Evolutionary conservation across 139 green algal genomes (phyloP).

Genomic region (Eudorina sp.): DNA sequence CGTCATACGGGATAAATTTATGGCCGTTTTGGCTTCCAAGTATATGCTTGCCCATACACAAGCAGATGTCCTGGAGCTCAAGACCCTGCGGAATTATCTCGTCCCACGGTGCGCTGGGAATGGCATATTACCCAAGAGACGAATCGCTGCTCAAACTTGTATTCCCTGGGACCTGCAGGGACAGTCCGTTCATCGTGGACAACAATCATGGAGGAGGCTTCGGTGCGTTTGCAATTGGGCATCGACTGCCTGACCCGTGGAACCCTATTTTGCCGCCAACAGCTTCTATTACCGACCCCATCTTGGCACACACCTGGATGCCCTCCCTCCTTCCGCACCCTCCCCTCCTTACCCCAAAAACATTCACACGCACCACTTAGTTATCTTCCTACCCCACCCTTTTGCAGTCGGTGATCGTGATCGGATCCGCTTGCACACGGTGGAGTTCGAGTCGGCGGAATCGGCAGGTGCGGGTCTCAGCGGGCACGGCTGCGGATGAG

Average conservation of each 20-base stretch:
- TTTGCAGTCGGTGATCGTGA: slow-evolving; percentile 84
- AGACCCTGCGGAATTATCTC: slow-evolving; percentile 45
- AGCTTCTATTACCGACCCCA: no score
- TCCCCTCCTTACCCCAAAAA: neutral
- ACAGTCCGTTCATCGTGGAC: slow-evolving; percentile 76
- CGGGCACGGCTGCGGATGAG: no score
- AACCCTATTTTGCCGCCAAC: no score
- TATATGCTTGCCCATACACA: neutral
- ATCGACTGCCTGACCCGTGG: no score
- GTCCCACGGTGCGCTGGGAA: slow-evolving; percentile 47
- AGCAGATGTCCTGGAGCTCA: slow-evolving; percentile 45
- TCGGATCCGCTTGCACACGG: slow-evolving; percentile 79
- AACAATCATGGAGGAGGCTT: slow-evolving; percentile 92
- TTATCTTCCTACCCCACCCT: neutral
- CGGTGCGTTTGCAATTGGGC: slow-evolving; percentile 74
- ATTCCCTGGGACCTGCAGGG: slow-evolving; percentile 62
- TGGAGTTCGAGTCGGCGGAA: slow-evolving; percentile 79
- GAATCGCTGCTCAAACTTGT: no score
- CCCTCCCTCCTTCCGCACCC: neutral
- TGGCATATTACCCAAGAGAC: no score
- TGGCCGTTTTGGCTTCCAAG: no score
- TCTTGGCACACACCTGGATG: no score
- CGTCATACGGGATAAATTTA: no score
- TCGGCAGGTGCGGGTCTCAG: slow-evolving; percentile 73
- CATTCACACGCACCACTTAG: neutral